phyloP scores from a whole-genome alignment of 305 asterid species.

The Nicotiana rustica region DNA sequence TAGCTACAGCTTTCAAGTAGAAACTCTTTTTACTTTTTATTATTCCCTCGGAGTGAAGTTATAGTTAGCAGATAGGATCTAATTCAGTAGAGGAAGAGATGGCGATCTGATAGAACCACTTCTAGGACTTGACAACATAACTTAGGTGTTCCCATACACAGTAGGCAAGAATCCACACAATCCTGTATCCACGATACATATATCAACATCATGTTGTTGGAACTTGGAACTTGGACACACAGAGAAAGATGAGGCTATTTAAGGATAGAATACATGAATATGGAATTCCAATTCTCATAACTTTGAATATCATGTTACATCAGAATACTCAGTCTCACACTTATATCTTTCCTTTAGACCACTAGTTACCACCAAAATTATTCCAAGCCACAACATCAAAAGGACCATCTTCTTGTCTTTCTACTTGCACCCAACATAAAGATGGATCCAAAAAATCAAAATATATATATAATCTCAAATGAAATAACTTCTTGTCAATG shows the following conservation, averaged over 20 bases:
- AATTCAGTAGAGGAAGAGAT: too few species aligned
- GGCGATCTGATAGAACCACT: background rate
- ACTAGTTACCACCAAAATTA: background rate
- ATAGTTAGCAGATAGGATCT: too few species aligned
- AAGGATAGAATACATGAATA: background rate
- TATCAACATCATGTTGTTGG: background rate
- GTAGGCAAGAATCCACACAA: slow-evolving; percentile 6
- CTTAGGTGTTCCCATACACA: background rate
- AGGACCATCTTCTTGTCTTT: background rate
- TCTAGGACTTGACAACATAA: background rate
- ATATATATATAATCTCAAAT: slow-evolving; percentile 11
- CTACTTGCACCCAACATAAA: background rate
- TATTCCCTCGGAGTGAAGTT: too few species aligned
- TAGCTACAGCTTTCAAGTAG: too few species aligned
- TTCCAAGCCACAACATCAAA: slow-evolving; percentile 8
- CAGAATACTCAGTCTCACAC: background rate
- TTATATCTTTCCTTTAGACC: background rate
- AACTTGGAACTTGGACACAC: background rate
- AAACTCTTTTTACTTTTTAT: too few species aligned
- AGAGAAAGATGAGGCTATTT: background rate
- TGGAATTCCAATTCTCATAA: background rate
- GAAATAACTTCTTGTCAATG: slow-evolving; percentile 19
- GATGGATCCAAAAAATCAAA: background rate
- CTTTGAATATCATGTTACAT: slow-evolving; percentile 10
- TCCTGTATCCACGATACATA: background rate